Conservation (phyloP, 768 basidiomycete species). For the Albatrellus ellisii region DNA sequence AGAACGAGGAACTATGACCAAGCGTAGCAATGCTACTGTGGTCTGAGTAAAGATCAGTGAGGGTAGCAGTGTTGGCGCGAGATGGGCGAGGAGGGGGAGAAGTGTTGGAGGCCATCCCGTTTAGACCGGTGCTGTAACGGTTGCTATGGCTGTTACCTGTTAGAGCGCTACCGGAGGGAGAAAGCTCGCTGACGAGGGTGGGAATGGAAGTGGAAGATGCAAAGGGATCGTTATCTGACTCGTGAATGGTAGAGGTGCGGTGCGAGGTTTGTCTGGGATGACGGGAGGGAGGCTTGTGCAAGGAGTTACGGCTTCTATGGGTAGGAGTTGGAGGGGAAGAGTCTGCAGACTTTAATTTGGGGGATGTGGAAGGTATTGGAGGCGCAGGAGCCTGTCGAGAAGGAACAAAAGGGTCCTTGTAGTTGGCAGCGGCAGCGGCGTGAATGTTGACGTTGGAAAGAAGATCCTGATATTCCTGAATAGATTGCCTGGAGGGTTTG, state of each 20-base stretch:
- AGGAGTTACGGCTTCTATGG: conserved; percentile 18
- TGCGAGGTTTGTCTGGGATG: conserved; percentile 20
- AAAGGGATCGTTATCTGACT: conserved; percentile 17
- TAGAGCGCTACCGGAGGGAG: too few relatives aligned
- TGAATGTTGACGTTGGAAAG: conserved; percentile 45
- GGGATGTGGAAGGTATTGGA: conserved; percentile 20
- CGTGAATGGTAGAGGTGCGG: conserved; percentile 29
- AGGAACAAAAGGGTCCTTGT: conserved; percentile 29
- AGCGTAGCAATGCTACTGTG: conserved; percentile 29
- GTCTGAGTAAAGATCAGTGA: conserved; percentile 57
- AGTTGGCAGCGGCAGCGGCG: conserved; percentile 35
- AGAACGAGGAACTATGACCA: too few relatives aligned
- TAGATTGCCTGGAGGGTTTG: conserved; percentile 59
- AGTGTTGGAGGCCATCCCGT: conserved; percentile 21
- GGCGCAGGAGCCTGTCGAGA: conserved; percentile 34
- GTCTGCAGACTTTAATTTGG: conserved; percentile 2
- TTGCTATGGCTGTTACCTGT: too few relatives aligned
- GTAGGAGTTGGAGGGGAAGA: too few relatives aligned
- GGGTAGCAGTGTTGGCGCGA: conserved; percentile 71
- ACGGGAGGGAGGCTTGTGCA: conserved; percentile 21
- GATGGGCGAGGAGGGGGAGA: conserved; percentile 70
- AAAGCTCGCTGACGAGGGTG: conserved; percentile 8
- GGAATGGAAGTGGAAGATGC: conserved; percentile 21
- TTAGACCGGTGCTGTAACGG: conserved; percentile 13
- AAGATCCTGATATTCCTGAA: conserved; percentile 67